These are phyloP conservation scores for Pseudonectria foliicola DNA, from an alignment of 2,329 filamentous ascomycete species.

Conservation along the genomic window DNA sequence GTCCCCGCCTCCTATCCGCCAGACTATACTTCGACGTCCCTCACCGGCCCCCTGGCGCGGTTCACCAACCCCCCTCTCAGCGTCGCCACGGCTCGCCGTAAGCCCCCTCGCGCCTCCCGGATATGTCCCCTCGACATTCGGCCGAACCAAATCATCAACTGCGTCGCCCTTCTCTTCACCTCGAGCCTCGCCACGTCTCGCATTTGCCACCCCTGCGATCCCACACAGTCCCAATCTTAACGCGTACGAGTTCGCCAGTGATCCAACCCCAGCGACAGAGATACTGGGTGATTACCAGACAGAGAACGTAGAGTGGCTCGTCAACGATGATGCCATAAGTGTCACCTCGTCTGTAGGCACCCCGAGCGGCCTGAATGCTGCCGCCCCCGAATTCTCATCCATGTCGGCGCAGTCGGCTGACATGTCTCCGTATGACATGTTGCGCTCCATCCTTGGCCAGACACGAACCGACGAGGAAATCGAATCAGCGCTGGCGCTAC, in stretches of 20 bases:
- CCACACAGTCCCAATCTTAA: conserved; percentile 92
- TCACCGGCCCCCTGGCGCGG: conserved; percentile 93
- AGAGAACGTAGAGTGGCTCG: conserved; percentile 95
- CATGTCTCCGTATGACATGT: conserved; percentile 97
- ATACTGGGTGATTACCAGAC: conserved; percentile 86
- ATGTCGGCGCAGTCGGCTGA: conserved; percentile 62
- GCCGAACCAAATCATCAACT: conserved; percentile 66
- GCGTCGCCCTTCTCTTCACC: conserved; percentile 92
- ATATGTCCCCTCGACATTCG: conserved; percentile 70
- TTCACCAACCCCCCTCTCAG: conserved; percentile 70
- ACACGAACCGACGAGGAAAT: conserved; percentile 90
- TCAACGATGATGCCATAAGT: conserved; percentile 79
- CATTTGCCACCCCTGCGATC: conserved; percentile 81
- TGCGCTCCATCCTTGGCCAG: conserved; percentile 87
- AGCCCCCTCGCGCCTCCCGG: conserved; percentile 81
- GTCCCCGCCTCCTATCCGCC: conserved; percentile 78
- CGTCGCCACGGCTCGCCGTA: conserved; percentile 73
- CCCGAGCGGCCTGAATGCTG: conserved; percentile 66
- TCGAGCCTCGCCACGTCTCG: conserved; percentile 83
- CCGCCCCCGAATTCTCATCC: conserved; percentile 69
- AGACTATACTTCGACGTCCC: conserved; percentile 80
- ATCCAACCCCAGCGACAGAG: conserved; percentile 72
- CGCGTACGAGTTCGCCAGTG: conserved; percentile 87
- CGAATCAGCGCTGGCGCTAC: conserved; percentile 77
- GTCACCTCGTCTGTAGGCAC: conserved; percentile 66